phyloP scores from a whole-genome alignment of 257 asterid species.

The Eucommia ulmoides region DNA sequence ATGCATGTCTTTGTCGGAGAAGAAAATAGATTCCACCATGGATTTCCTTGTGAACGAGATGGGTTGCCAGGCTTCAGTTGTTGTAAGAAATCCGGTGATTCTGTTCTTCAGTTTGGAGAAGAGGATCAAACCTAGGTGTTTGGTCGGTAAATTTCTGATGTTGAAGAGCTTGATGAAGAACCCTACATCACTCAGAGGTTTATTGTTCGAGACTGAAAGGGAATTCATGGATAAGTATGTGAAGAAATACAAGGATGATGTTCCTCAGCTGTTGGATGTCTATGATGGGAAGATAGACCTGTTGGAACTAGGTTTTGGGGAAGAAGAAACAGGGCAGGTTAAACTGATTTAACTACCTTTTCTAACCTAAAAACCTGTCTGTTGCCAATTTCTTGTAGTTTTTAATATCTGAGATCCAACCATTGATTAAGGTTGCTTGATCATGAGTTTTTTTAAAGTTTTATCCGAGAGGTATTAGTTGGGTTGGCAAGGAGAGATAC shows the following conservation, averaged over 20 bases:
- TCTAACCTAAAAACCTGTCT: too few species aligned
- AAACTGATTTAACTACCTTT: too few species aligned
- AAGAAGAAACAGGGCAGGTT: background rate
- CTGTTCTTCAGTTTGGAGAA: constrained; percentile 11
- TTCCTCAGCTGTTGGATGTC: constrained; percentile 13
- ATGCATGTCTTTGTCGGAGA: background rate
- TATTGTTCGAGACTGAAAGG: constrained; percentile 2
- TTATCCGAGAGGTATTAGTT: too few species aligned
- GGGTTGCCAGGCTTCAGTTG: background rate
- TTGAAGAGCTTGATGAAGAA: constrained; percentile 6
- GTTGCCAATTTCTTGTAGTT: too few species aligned
- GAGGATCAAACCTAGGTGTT: constrained; percentile 19
- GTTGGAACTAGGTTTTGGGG: background rate
- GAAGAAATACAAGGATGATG: constrained; percentile 6
- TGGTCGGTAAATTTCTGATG: constrained; percentile 3
- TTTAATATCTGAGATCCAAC: too few species aligned
- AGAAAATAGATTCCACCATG: background rate
- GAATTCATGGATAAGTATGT: constrained; percentile 13
- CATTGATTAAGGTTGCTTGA: too few species aligned
- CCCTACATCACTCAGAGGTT: background rate
- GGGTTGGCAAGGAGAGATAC: too few species aligned
- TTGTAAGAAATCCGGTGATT: background rate
- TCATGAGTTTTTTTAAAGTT: too few species aligned
- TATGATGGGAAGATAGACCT: constrained; percentile 14
- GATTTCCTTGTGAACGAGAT: background rate